Conservation (phyloP, 2,329 filamentous ascomycete genomes). For the Calcarisporium arbuscula region DNA sequence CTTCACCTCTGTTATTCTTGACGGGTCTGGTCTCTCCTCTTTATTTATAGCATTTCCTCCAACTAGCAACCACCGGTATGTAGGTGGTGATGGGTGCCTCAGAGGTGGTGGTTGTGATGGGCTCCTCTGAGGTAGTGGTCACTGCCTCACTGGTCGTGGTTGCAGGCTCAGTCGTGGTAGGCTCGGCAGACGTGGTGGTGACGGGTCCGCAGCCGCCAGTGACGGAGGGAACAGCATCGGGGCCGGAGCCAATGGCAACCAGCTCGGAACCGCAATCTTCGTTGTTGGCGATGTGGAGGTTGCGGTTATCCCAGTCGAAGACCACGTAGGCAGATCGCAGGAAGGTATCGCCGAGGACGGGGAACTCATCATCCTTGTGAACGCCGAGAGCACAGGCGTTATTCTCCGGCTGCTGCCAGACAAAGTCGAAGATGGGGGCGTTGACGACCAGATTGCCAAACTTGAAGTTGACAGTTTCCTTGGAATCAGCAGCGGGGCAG, state of each 20-base stretch:
- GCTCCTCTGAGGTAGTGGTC: neutral
- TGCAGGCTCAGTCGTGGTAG: conserved; percentile 10
- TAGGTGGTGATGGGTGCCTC: neutral
- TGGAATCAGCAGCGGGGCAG: conserved; percentile 26
- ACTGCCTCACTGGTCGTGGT: conserved; percentile 13
- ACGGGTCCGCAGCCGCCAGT: conserved; percentile 22
- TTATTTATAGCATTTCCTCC: too few species aligned
- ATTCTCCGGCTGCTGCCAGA: conserved; percentile 29
- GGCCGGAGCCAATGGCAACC: conserved; percentile 30
- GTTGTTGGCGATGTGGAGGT: conserved; percentile 30
- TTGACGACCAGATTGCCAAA: conserved; percentile 39
- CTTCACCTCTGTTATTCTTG: too few species aligned
- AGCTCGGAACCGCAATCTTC: conserved; percentile 32
- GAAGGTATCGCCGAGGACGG: conserved; percentile 38
- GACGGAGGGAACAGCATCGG: conserved; percentile 27
- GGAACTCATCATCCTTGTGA: conserved; percentile 30
- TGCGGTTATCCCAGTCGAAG: conserved; percentile 33
- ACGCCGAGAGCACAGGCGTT: conserved; percentile 38
- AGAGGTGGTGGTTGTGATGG: conserved; percentile 5
- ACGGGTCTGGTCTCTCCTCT: too few species aligned
- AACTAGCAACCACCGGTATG: too few species aligned
- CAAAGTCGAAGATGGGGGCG: conserved; percentile 40
- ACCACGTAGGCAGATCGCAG: conserved; percentile 38
- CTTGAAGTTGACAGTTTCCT: conserved; percentile 39
- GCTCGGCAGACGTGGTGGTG: conserved; percentile 7